These are phyloP conservation scores for Blepharisma undulans DNA, from an alignment of 169 alveolate genomes.

Conservation along the genomic window DNA sequence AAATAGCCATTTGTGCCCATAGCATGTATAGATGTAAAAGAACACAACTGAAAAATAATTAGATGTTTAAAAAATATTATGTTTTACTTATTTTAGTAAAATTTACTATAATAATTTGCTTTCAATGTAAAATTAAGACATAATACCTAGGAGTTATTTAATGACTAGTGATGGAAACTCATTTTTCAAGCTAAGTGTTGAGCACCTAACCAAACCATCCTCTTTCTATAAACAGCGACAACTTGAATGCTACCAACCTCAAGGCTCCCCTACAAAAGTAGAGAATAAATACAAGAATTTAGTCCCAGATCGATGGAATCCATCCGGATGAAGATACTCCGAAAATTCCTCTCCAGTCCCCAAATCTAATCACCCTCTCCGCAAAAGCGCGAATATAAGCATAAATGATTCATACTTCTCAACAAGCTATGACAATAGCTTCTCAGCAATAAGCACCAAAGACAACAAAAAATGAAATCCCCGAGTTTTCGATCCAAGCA, in stretches of 20 bases:
- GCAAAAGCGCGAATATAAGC: neutral
- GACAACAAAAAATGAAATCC: neutral
- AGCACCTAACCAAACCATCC: neutral
- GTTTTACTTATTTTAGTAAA: no score
- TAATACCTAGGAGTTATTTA: neutral
- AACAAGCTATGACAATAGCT: neutral
- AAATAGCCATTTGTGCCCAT: neutral
- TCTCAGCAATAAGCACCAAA: neutral
- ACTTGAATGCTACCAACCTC: neutral
- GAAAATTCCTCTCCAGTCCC: neutral
- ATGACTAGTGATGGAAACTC: neutral
- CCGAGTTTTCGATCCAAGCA: neutral
- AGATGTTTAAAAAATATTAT: no score
- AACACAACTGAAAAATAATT: no score
- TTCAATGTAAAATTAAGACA: neutral
- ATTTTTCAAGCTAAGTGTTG: neutral
- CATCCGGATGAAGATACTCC: neutral
- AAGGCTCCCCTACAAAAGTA: neutral
- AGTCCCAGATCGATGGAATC: neutral
- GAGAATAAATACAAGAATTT: neutral
- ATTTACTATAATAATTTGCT: neutral
- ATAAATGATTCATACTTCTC: neutral
- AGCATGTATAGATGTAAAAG: no score
- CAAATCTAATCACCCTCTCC: neutral
- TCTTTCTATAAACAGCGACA: neutral